Evolutionary conservation across 768 basidiomycete genomes (phyloP).

Genomic region (Mycena albidolilacea): DNA sequence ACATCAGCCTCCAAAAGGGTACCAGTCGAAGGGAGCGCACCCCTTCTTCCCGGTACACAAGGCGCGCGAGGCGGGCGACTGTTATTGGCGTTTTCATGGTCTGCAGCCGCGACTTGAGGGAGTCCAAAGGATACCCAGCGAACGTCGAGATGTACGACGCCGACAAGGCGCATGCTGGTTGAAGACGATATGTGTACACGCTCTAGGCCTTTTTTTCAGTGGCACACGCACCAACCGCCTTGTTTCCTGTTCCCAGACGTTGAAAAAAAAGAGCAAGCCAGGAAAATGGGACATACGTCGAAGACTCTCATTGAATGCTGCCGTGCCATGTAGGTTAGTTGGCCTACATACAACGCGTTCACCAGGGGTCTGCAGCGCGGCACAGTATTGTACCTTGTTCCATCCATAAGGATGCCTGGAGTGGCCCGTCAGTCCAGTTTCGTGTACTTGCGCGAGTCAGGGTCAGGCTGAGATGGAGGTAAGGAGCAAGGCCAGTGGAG

Average conservation of each 20-base stretch:
- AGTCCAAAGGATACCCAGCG: conserved; percentile 94
- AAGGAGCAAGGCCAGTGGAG: conserved; percentile 37
- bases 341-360: conserved; percentile 62
- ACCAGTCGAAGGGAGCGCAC: conserved; percentile 19
- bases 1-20: conserved; percentile 4
- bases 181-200: conserved; percentile 1
- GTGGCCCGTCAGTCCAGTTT: conserved; percentile 79
- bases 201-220: neutral
- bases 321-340: conserved; percentile 72
- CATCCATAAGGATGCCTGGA: conserved; percentile 82
- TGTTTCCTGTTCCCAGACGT: conserved; percentile 70
- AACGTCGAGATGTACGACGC: conserved; percentile 95
- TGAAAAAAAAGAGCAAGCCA: conserved; percentile 30
- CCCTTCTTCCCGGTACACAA: conserved; percentile 90
- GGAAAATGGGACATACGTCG: conserved; percentile 64
- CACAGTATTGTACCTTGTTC: conserved; percentile 66
- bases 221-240: conserved; percentile 66
- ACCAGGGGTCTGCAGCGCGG: conserved; percentile 27
- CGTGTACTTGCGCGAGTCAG: conserved; percentile 79
- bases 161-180: conserved; percentile 82
- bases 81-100: conserved; percentile 84
- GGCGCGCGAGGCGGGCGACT: conserved; percentile 77
- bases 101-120: conserved; percentile 94
- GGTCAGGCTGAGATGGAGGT: conserved; percentile 34
- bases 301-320: conserved; percentile 74